Evolutionary conservation across 169 alveolate genomes (phyloP), one percentile per base, ranked within the genome.

Genomic region (Theileria luwenshuni): DNA sequence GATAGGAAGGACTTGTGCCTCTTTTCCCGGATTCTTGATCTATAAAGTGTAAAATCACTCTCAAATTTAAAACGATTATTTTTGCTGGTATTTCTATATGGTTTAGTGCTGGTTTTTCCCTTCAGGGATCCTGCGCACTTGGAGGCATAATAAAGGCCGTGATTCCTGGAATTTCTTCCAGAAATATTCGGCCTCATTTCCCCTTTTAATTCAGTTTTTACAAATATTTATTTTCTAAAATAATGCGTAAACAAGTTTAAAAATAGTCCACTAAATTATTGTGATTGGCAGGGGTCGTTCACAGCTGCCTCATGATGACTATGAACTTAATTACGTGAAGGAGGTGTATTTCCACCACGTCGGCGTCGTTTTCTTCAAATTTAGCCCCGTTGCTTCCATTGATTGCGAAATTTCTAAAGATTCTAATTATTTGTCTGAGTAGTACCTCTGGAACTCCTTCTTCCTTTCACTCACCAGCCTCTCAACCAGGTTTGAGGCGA

Each of bases 401-500:
- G 3, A 45, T 41, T 28, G 32, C 35, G 19, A 68, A 51, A 51
- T 68, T 47, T 47, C 76, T 68, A 45, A 27, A 10, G 52, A 21
- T 64, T 38, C 54, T 28, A 54, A 17, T 0, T 41, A 21, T 0
- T 8, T 12, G 2, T 19, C 0, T 30, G 21, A 19, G 30, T 19
- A 69, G 7, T 58, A 76, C 85, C 81, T 56, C 43, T 61, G 76
- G 63, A 71, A 79, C n/a, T 51, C 56, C 35, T 33, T 47, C 52
- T 13, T 59, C 33, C 47, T 61, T 73, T 79, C 87, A 67, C 63
- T 41, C 21, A 58, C 77, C 62, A 79, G 76, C 23, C 87, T 68
- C 41, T 79, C 87, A 5, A 79, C 41, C 8, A 79, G 32, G 77
- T 79, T 79, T 23, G 76, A 71, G 0, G 77, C 87, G 59, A 79